Evolutionary conservation across 176 grass and related monocot species (phyloP).

Genomic region (Eragrostis nindensis): DNA sequence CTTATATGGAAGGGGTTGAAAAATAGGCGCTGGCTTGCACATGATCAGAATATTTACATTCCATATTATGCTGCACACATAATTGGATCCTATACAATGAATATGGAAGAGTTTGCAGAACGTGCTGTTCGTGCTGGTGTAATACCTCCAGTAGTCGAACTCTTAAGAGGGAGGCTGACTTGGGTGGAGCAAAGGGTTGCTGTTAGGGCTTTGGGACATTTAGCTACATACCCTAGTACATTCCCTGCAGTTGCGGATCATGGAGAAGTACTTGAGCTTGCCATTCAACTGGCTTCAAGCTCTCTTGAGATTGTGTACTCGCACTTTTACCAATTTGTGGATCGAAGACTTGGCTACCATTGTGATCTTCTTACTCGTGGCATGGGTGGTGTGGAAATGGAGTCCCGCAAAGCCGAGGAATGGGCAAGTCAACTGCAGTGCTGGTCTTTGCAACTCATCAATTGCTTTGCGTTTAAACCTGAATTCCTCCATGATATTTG

Average conservation of each 20-base stretch:
- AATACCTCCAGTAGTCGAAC: slow-evolving; percentile 94
- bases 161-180: slow-evolving; percentile 93
- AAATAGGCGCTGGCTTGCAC: slow-evolving; percentile 94
- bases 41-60: slow-evolving; percentile 99
- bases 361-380: slow-evolving; percentile 97
- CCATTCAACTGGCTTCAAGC: slow-evolving; percentile 93
- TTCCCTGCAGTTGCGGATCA: slow-evolving; percentile 89
- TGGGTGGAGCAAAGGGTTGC: slow-evolving; percentile 99
- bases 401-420: slow-evolving; percentile 97
- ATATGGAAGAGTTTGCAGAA: slow-evolving; percentile 97
- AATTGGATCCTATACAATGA: slow-evolving; percentile 99
- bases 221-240: slow-evolving; percentile 92
- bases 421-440: slow-evolving; percentile 99
- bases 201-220: slow-evolving; percentile 91
- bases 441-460: slow-evolving; percentile 99
- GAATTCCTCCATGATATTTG: slow-evolving; percentile 96
- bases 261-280: slow-evolving; percentile 94
- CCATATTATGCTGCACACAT: slow-evolving; percentile 98
- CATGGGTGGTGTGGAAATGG: slow-evolving; percentile 99
- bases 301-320: slow-evolving; percentile 98
- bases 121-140: slow-evolving; percentile 87
- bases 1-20: slow-evolving; percentile 99
- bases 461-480: slow-evolving; percentile 97
- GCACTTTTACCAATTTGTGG: slow-evolving; percentile 90
- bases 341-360: slow-evolving; percentile 89